Evolutionary conservation across 164 flowering plant species (phyloP).

Genomic region (Liriodendron chinense): DNA sequence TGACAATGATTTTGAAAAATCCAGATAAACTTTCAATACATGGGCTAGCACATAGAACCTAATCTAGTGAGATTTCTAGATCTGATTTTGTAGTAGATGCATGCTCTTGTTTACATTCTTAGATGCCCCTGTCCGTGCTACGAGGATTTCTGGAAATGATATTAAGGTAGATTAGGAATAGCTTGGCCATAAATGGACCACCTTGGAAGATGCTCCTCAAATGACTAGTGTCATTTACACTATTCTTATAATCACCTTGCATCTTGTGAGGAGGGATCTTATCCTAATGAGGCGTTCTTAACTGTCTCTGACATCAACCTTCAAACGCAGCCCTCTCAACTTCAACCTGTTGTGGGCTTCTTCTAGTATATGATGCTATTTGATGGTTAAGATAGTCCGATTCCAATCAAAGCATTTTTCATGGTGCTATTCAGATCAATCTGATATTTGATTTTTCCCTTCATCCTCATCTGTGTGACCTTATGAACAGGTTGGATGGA

Average conservation of each 20-base stretch:
- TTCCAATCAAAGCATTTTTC: too few relatives aligned
- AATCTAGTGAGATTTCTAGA: constrained; percentile 48
- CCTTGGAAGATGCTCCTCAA: background rate
- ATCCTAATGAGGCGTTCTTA: constrained; percentile 30
- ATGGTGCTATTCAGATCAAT: too few relatives aligned
- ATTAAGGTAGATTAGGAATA: constrained; percentile 8
- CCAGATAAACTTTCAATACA: constrained; percentile 26
- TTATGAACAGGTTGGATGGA: too few relatives aligned
- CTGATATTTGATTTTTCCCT: too few relatives aligned
- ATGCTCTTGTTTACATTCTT: constrained; percentile 23
- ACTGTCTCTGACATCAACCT: constrained; percentile 66
- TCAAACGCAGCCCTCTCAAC: constrained; percentile 60
- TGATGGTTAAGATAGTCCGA: too few relatives aligned
- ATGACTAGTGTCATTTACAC: background rate
- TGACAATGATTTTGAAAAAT: constrained; percentile 33
- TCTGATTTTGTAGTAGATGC: constrained; percentile 48
- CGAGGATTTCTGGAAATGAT: constrained; percentile 22
- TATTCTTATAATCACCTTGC: background rate
- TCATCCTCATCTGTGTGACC: too few relatives aligned
- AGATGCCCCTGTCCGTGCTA: constrained; percentile 14
- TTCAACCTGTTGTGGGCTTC: too few relatives aligned
- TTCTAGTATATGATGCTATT: too few relatives aligned
- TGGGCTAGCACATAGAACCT: constrained; percentile 44
- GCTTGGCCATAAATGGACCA: background rate
- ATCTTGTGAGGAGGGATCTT: constrained; percentile 21